phyloP scores from a whole-genome alignment of 192 early-diverging fungal species.

The Coemansia asiatica region DNA sequence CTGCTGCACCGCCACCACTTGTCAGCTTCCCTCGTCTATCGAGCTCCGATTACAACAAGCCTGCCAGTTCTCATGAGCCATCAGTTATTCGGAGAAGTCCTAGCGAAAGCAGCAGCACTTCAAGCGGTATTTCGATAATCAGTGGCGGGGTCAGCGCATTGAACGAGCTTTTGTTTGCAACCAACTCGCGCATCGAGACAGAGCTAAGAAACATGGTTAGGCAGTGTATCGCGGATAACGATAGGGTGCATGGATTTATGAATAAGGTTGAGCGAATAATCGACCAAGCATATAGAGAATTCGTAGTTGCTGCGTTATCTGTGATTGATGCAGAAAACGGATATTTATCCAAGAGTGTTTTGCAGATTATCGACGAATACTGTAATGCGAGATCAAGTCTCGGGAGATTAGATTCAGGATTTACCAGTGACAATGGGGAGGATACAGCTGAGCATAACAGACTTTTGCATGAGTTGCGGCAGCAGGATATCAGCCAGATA shows the following conservation, averaged over 20 bases:
- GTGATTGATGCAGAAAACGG: neutral
- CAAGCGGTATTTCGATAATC: neutral
- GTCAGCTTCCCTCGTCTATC: constrained; percentile 2
- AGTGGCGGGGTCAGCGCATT: constrained; percentile 19
- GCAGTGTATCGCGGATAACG: constrained; percentile 20
- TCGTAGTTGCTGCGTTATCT: constrained; percentile 16
- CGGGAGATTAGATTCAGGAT: neutral
- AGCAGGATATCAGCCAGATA: constrained; percentile 26
- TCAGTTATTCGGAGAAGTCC: neutral
- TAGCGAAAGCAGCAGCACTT: neutral
- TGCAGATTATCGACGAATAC: constrained; percentile 1
- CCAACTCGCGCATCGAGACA: constrained; percentile 36
- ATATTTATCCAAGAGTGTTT: neutral
- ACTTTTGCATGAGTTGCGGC: constrained; percentile 5
- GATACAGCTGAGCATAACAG: neutral
- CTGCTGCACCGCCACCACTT: neutral
- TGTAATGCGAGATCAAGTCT: neutral
- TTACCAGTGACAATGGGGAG: neutral
- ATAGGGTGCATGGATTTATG: constrained; percentile 6
- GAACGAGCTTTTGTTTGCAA: constrained; percentile 45
- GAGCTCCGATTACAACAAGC: neutral
- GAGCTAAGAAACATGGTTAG: constrained; percentile 26
- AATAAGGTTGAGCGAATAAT: constrained; percentile 29
- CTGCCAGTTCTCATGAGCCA: neutral
- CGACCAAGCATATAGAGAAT: constrained; percentile 29